Evolutionary conservation across 192 early-diverging fungal species (phyloP), one percentile per base, ranked within the genome.

Genomic region (Obelidium mucronatum): DNA sequence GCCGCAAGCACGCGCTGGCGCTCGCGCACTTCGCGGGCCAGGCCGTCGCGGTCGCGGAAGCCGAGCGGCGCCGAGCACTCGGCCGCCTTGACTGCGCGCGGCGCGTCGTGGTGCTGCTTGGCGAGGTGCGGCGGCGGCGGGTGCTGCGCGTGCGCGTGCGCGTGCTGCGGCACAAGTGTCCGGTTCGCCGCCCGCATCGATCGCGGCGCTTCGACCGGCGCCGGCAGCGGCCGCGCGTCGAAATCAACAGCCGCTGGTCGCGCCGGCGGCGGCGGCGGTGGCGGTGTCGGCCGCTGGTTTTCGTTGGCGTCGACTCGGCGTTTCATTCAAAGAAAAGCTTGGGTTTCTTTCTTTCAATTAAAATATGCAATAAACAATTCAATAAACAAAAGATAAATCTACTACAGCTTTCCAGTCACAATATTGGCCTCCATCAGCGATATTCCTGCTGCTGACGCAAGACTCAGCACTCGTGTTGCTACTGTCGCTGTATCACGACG

Each of bases 401-500:
- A n/a, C n/a, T n/a, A n/a, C n/a, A n/a, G n/a, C n/a, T n/a, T n/a
- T n/a, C n/a, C n/a, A n/a, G n/a, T n/a, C n/a, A n/a, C n/a, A n/a
- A n/a, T n/a, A n/a, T n/a, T n/a, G n/a, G 37, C 66, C 44, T 58
- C 59, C 56, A 60, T 77, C 67, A 56, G 17, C 15, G 17, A 19
- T 22, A 61, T 35, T 31, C 59, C 44, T 44, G 84, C 81, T 13
- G 84, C 64, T n/a, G 78, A 44, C 0, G 87, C 83, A 22, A 88
- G 65, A 39, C 83, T 55, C 24, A 88, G 63, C 31, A 88, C 87
- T 2, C 87, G 77, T 28, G 78, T 83, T 40, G 83, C 81, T 2
- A 86, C 92, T 40, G 93, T 93, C 11, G 89, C 90, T 76, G 93
- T 95, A 73, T 95, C 94, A 59, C 94, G 81, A 36, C 94, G 83